Base-by-base conservation (phyloP, 495 filamentous ascomycete genomes). In the Xylaria cubensis region DNA sequence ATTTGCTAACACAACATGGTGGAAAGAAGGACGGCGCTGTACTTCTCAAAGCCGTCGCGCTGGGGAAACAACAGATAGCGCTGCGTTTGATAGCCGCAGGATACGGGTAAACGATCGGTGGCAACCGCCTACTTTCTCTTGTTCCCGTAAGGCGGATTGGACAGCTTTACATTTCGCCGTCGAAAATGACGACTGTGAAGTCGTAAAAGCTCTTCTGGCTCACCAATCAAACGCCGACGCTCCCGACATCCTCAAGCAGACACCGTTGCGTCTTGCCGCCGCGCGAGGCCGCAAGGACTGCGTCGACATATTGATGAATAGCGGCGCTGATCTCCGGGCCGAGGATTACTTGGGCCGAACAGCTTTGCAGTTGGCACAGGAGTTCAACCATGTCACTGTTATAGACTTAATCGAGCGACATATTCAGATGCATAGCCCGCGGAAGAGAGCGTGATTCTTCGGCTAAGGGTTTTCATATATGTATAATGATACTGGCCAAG, bases 1-100 rank as follows among this genome's bases (percentile, higher is more conserved):
- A 39, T 24, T 10, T 63, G 34, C n/a, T 63, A 6, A 42, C 42
- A 63, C 34, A 39, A 41, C n/a, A 63, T n/a, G 59, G 59, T 34
- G 34, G 26, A 41, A 21, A 39, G 34, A 61, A 62, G 29, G 34
- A 39, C 3, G 41, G 17, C 34, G 19, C 34, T 2, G 19, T 34
- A 39, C 17, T 62, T 41, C 12, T 24, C 0, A 39, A n/a, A 62
- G 58, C 58, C 3, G 3, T 62, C 2, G 4, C 15, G 0, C 39
- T 15, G 2, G 32, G 17, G 4, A 58, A 17, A 32, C 12, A 17
- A 19, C 29, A 62, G 17, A 2, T 21, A 24, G 58, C 10, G 19
- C 34, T 36, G 7, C 32, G 17, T 62, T 34, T 62, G 41, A 41
- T 62, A 21, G 19, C 58, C 9, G 58, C 58, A 41, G 34, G 58